Evolutionary conservation across 2,329 filamentous ascomycete species (phyloP).

Genomic region (Fusarium staphyleae): DNA sequence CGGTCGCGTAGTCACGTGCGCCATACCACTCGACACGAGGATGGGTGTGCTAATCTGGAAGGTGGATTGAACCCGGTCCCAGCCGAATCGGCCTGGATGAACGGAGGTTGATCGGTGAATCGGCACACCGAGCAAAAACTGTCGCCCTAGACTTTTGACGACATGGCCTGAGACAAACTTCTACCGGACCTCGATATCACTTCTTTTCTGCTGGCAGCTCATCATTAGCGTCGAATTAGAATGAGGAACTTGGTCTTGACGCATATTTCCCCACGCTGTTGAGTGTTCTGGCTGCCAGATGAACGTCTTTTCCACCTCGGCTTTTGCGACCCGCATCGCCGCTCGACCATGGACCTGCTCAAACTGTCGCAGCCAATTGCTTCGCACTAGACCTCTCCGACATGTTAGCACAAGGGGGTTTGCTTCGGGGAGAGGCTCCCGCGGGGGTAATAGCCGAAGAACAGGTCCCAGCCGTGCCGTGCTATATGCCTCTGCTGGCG

Average conservation of each 20-base stretch:
- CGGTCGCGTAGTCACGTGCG: slow-evolving; percentile 46
- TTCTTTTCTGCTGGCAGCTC: slow-evolving; percentile 1
- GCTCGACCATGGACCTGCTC: slow-evolving; percentile 56
- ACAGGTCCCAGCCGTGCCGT: slow-evolving; percentile 45
- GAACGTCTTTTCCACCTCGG: slow-evolving; percentile 51
- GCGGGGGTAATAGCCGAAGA: slow-evolving; percentile 28
- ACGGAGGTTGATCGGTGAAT: slow-evolving; percentile 40
- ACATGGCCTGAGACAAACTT: slow-evolving; percentile 31
- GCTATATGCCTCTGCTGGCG: slow-evolving; percentile 59
- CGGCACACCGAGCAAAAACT: slow-evolving; percentile 41
- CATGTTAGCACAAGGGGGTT: slow-evolving; percentile 41
- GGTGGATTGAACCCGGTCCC: slow-evolving; percentile 34
- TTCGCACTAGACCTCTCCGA: slow-evolving; percentile 42
- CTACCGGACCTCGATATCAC: slow-evolving; percentile 7
- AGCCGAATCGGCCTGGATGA: slow-evolving; percentile 37
- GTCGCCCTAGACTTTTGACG: slow-evolving; percentile 34
- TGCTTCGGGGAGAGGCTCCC: slow-evolving; percentile 41
- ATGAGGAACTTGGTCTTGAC: slow-evolving; percentile 29
- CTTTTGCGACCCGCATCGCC: slow-evolving; percentile 49
- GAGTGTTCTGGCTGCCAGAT: slow-evolving; percentile 44
- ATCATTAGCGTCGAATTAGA: slow-evolving; percentile 21
- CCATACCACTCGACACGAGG: background rate
- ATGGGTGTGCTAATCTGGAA: slow-evolving; percentile 12
- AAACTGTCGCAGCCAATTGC: slow-evolving; percentile 52
- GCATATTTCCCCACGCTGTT: slow-evolving; percentile 15